Evolutionary conservation across 768 basidiomycete genomes (phyloP).

Genomic region (Boletus subparvulus): DNA sequence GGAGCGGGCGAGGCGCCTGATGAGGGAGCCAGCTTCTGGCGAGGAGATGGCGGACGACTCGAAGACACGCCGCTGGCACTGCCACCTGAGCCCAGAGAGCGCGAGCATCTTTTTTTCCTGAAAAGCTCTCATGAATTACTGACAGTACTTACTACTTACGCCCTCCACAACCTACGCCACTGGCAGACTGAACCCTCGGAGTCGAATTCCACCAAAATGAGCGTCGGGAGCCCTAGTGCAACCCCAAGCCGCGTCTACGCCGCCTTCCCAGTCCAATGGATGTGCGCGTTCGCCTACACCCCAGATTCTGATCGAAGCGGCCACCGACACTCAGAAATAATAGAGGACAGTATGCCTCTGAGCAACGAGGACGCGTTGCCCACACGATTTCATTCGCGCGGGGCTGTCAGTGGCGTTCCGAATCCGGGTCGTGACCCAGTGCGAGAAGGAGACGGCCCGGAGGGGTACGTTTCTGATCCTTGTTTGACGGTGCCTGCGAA

Average conservation of each 20-base stretch:
- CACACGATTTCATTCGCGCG: conserved; percentile 3
- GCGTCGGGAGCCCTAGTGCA: neutral
- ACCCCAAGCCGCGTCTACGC: neutral
- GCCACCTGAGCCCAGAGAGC: too few relatives aligned
- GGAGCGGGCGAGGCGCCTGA: too few relatives aligned
- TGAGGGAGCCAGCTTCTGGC: too few relatives aligned
- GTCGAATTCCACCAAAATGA: neutral
- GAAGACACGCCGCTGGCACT: too few relatives aligned
- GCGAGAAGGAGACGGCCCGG: neutral
- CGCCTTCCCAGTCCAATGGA: conserved; percentile 6
- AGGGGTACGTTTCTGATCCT: neutral
- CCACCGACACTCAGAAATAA: neutral
- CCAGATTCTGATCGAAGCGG: conserved; percentile 3
- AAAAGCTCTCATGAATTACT: neutral
- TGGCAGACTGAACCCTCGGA: neutral
- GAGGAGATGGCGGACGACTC: too few relatives aligned
- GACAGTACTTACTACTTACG: neutral
- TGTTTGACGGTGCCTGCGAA: neutral
- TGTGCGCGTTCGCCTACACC: conserved; percentile 15
- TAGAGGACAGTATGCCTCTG: neutral
- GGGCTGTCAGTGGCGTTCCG: too few relatives aligned
- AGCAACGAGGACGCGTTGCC: conserved; percentile 5
- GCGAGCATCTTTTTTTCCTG: too few relatives aligned
- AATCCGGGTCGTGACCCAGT: neutral
- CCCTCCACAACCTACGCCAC: too few relatives aligned